Conservation (phyloP, 345 rosid genomes). For the Carallia pectinifolia region DNA sequence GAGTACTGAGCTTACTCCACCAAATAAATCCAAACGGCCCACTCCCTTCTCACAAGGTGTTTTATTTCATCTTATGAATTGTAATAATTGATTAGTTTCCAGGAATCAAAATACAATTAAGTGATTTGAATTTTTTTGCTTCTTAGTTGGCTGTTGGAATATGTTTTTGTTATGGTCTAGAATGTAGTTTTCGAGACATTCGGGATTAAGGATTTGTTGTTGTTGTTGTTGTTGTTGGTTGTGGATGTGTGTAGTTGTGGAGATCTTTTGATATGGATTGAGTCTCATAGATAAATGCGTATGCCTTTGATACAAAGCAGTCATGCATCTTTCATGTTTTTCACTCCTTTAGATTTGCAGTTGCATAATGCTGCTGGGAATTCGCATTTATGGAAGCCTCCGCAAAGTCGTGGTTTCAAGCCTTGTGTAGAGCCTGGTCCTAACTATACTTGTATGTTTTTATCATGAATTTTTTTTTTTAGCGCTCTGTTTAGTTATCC, state of each 20-base stretch:
- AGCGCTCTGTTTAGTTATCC: not conserved
- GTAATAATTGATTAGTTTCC: too few species aligned
- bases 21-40: slow-evolving; percentile 50
- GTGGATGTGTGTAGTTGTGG: not conserved
- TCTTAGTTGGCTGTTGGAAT: too few species aligned
- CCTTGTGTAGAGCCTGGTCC: slow-evolving; percentile 62
- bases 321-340: slow-evolving; percentile 74
- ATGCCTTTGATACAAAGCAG: slow-evolving; percentile 26
- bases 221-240: too few species aligned
- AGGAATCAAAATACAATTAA: too few species aligned
- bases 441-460: slow-evolving; percentile 52
- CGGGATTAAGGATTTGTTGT: too few species aligned
- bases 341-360: slow-evolving; percentile 83
- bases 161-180: too few species aligned
- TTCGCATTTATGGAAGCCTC: slow-evolving; percentile 71
- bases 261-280: slow-evolving; percentile 3
- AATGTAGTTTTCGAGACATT: too few species aligned
- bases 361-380: slow-evolving; percentile 46
- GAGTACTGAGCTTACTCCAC: slow-evolving; percentile 52
- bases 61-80: not conserved
- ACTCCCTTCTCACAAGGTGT: slow-evolving; percentile 53
- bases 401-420: slow-evolving; percentile 51
- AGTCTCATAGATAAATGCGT: not conserved
- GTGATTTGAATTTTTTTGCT: too few species aligned
- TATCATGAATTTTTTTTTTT: not conserved